Conservation (phyloP, 768 basidiomycete genomes). For the Naganishia onofrii region DNA sequence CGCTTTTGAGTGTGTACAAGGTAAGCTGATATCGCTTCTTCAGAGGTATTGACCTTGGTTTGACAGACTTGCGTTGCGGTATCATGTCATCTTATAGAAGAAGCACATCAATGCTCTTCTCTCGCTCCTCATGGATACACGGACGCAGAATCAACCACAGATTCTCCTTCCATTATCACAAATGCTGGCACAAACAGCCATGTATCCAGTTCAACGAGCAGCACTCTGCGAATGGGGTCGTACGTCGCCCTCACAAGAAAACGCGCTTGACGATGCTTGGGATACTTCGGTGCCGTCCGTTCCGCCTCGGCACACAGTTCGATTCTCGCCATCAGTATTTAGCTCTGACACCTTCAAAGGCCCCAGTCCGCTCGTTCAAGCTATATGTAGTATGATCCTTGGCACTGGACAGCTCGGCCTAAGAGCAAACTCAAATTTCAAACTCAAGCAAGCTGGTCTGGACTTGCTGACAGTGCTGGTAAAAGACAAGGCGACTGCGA, state of each 20-base stretch:
- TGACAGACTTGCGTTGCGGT: neutral
- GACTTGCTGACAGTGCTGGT: slow-evolving; percentile 45
- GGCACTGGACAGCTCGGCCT: slow-evolving; percentile 12
- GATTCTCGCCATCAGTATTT: neutral
- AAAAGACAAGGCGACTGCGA: slow-evolving; percentile 38
- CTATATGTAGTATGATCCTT: slow-evolving; percentile 5
- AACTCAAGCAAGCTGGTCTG: slow-evolving; percentile 45
- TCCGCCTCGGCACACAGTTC: neutral
- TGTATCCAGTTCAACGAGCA: slow-evolving; percentile 43
- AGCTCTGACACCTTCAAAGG: neutral
- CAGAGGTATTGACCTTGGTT: neutral
- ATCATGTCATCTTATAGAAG: slow-evolving; percentile 26
- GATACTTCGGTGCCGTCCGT: neutral
- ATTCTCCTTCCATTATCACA: slow-evolving; percentile 47
- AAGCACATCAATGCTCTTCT: slow-evolving; percentile 40
- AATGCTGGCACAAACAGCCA: slow-evolving; percentile 43
- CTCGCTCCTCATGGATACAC: slow-evolving; percentile 32
- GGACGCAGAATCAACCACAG: slow-evolving; percentile 35
- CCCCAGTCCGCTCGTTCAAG: slow-evolving; percentile 3
- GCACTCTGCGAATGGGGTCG: slow-evolving; percentile 33
- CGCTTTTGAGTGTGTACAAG: slow-evolving; percentile 41
- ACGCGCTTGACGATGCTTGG: neutral
- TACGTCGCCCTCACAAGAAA: neutral
- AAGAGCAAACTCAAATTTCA: slow-evolving; percentile 26
- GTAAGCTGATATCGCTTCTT: neutral